A percentile compares a stretch with the other conserved stretches of the same genome.
These are phyloP conservation scores for Polyplosphaeria fusca DNA, from an alignment of 495 filamentous ascomycete species.

Conservation along the genomic window DNA sequence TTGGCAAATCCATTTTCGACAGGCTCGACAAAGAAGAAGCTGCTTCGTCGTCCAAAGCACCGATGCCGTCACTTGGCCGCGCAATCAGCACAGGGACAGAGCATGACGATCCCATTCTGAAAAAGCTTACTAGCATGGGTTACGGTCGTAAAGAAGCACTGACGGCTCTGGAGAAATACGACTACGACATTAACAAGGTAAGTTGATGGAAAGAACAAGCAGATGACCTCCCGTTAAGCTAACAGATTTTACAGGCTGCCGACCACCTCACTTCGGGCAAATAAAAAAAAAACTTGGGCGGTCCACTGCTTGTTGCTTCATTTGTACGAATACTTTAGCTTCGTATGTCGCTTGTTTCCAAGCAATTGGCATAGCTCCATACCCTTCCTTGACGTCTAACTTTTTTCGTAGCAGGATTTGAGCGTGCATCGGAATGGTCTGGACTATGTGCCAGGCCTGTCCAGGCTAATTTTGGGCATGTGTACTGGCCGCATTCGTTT, in stretches of 20 bases:
- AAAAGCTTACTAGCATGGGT: conserved; percentile 87
- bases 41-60: conserved; percentile 20
- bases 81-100: conserved; percentile 70
- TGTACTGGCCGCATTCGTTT: no score
- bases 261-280: conserved; percentile 37
- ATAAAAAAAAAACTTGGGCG: conserved; percentile 1
- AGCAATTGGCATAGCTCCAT: background rate
- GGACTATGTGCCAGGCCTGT: background rate
- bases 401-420: conserved; percentile 6
- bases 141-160: conserved; percentile 78
- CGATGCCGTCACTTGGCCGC: conserved; percentile 54
- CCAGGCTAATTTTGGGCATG: background rate
- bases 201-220: conserved; percentile 35
- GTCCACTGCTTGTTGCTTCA: background rate
- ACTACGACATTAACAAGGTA: conserved; percentile 95
- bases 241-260: conserved; percentile 31
- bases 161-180: conserved; percentile 83
- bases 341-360: background rate
- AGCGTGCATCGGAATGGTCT: conserved; percentile 9
- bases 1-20: conserved; percentile 24
- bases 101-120: conserved; percentile 87
- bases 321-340: conserved; percentile 19
- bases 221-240: background rate
- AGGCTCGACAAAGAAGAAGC: conserved; percentile 21
- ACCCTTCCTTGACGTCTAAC: background rate